Base-by-base conservation (phyloP, 225 moss, liverwort and hornwort species). In the Marchantia paleacea region DNA sequence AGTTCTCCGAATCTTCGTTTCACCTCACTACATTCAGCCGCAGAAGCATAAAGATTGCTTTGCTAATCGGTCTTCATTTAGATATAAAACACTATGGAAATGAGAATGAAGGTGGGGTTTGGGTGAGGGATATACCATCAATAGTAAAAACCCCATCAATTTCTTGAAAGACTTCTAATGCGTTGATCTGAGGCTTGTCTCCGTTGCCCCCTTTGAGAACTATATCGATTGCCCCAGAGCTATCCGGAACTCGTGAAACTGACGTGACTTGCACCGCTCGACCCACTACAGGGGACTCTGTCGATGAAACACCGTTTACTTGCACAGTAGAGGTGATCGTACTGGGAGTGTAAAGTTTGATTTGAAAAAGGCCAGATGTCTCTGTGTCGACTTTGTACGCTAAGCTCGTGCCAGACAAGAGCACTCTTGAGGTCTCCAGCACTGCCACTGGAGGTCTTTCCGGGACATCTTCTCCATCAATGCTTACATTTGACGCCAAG, bases 101-200 rank as follows among this genome's bases (percentile, higher is more conserved):
- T 39, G 2, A 39, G 39, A 39, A 39, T 39, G 3, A 39, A 39
- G 39, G 39, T 5, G 39, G 39, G 5, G 39, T 39, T 39, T 5
- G 5, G 53, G 74, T 12, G 50, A 8, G 65, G 66, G 66, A 49
- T 47, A 67, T 89, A 93, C 93, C 87, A 83, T 89, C 90, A 20
- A 60, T 54, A 9, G 90, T 81, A 69, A 73, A 2, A 15, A 82
- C 79, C 75, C 78, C 79, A 60, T 74, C 75, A 61, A 94, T 52
- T 18, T 78, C 82, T 85, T 94, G 87, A 73, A 85, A 90, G 31
- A 94, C 62, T 84, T 94, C 94, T 52, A 94, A 83, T 31, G 90
- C 94, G 58, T 86, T 91, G 54, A 94, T 91, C 53, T 91, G 85
- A 62, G 92, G 91, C 84, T 87, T 68, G 26, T 8, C 10, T 39